phyloP scores from a whole-genome alignment of 1,139 yeast genomes.

The Taiozyma sp. region DNA sequence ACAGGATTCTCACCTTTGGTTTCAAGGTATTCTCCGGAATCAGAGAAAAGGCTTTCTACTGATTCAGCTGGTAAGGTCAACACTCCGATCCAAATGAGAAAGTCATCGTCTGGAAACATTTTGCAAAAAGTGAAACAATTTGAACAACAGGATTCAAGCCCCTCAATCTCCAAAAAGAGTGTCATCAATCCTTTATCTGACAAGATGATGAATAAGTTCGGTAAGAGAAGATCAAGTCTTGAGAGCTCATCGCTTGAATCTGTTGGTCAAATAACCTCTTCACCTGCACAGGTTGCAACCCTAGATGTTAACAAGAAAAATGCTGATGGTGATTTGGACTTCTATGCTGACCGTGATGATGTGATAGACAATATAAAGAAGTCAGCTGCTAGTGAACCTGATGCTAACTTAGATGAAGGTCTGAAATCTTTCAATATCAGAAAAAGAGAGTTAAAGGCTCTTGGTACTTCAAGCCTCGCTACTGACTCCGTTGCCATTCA shows the following conservation, averaged over 20 bases:
- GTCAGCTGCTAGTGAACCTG: not conserved
- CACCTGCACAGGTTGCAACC: not conserved
- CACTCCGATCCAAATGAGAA: conserved; percentile 14
- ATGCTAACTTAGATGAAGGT: not conserved
- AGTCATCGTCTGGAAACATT: conserved; percentile 25
- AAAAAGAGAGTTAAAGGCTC: not conserved
- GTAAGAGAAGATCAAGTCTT: conserved; percentile 24
- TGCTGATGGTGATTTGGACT: not conserved
- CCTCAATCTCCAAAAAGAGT: conserved; percentile 7
- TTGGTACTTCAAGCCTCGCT: not conserved
- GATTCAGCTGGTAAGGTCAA: not conserved
- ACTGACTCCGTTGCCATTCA: not conserved
- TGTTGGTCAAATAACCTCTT: not conserved
- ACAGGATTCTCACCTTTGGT: conserved; percentile 11
- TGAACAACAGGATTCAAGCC: conserved; percentile 20
- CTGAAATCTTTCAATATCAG: not conserved
- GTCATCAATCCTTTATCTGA: conserved; percentile 20
- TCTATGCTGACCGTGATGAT: not conserved
- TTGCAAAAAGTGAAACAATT: conserved; percentile 27
- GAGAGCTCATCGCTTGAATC: conserved; percentile 1
- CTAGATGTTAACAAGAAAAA: not conserved
- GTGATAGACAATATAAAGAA: not conserved
- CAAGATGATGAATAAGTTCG: conserved; percentile 27
- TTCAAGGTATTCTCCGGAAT: conserved; percentile 14
- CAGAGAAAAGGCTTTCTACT: not conserved